A percentile compares a stretch with the other conserved stretches of the same genome.
Conservation (phyloP, 768 basidiomycete species). For the Hygrocybe coccinea region DNA sequence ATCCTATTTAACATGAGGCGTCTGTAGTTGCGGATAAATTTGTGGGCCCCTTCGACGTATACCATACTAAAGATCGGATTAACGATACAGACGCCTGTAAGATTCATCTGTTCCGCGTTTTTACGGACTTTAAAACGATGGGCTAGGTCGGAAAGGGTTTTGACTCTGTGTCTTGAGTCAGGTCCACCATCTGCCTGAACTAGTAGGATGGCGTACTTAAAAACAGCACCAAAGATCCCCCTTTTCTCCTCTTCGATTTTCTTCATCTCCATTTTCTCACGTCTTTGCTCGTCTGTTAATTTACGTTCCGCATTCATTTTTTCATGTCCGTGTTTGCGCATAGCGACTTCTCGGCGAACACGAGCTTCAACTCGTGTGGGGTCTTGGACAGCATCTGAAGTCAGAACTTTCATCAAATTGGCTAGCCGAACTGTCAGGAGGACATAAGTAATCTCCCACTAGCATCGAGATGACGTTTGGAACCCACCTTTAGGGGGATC, state of each 20-base stretch:
- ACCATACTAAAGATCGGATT: conserved; percentile 86
- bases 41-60: conserved; percentile 87
- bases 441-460: neutral
- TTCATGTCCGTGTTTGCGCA: conserved; percentile 83
- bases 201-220: conserved; percentile 59
- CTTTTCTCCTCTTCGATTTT: conserved; percentile 85
- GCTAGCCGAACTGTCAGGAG: conserved; percentile 70
- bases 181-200: neutral
- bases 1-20: conserved; percentile 83
- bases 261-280: conserved; percentile 83
- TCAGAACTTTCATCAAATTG: conserved; percentile 96
- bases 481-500: conserved; percentile 86
- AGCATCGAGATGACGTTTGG: neutral
- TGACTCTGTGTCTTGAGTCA: conserved; percentile 51
- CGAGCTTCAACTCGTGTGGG: conserved; percentile 96
- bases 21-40: conserved; percentile 83
- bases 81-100: conserved; percentile 89
- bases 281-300: conserved; percentile 82
- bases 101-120: conserved; percentile 87
- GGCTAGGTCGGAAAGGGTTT: conserved; percentile 81
- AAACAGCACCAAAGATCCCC: conserved; percentile 77
- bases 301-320: conserved; percentile 92
- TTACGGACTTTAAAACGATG: conserved; percentile 96
- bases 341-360: conserved; percentile 88
- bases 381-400: conserved; percentile 94